Percentiles rank a stretch among this genome's conserved stretches.
Conservation (phyloP, 2,329 filamentous ascomycete genomes). For the Xylariaceae sp. region DNA sequence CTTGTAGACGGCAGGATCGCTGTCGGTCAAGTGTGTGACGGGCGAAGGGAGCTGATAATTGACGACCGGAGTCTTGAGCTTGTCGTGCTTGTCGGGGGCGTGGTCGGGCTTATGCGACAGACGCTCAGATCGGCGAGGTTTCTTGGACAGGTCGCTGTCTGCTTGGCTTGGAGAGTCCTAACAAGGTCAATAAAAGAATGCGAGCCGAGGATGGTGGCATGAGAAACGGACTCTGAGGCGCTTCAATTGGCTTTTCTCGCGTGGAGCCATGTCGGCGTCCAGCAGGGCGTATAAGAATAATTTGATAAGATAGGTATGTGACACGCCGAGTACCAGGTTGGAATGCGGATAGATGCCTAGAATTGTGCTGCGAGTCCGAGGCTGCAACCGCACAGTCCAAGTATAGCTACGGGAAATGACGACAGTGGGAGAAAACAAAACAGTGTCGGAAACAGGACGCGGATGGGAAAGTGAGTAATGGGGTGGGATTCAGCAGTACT, state of each 20-base stretch:
- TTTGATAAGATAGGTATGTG: background rate
- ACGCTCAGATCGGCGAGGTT: slow-evolving; percentile 75
- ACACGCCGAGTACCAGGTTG: no score
- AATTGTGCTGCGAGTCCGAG: background rate
- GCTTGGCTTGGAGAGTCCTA: slow-evolving; percentile 52
- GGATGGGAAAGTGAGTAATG: background rate
- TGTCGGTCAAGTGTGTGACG: slow-evolving; percentile 59
- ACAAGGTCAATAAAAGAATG: slow-evolving; percentile 22
- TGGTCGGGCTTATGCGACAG: slow-evolving; percentile 53
- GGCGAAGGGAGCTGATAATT: slow-evolving; percentile 74
- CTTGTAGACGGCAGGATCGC: slow-evolving; percentile 56
- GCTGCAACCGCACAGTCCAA: no score
- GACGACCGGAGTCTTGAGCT: slow-evolving; percentile 56
- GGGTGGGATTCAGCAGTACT: background rate
- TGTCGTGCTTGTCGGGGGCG: slow-evolving; percentile 24
- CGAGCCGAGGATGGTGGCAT: slow-evolving; percentile 8
- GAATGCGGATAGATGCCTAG: background rate
- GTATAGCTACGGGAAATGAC: no score
- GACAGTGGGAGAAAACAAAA: background rate
- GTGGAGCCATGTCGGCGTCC: slow-evolving; percentile 50
- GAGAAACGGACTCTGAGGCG: slow-evolving; percentile 64
- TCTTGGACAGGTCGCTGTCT: slow-evolving; percentile 67
- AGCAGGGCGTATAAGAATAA: background rate
- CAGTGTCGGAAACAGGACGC: background rate
- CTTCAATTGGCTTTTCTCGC: slow-evolving; percentile 83